Conservation (phyloP, 148 eudicot species). For the Chenopodium berlandieri region DNA sequence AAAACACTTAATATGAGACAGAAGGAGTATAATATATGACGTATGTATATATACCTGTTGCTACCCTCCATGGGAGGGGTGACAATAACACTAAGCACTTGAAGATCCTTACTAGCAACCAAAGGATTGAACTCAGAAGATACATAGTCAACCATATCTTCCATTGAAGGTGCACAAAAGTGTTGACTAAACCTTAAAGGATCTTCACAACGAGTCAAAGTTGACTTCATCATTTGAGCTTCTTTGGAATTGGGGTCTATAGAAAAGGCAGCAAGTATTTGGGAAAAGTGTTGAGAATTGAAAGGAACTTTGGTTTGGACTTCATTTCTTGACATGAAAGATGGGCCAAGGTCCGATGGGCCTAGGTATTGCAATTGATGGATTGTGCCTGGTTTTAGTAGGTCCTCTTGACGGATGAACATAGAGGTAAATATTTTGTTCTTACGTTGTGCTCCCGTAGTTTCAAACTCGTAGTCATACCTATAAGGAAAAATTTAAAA, state of each 20-base stretch:
- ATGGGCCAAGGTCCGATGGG: background rate
- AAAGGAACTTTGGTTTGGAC: background rate
- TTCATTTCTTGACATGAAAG: background rate
- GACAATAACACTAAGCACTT: background rate
- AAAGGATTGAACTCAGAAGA: background rate
- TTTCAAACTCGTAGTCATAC: background rate
- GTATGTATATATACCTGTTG: background rate
- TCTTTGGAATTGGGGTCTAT: background rate
- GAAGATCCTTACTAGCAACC: background rate
- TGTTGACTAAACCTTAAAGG: background rate
- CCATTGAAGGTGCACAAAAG: background rate
- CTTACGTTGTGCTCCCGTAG: background rate
- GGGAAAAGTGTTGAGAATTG: background rate
- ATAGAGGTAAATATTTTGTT: background rate
- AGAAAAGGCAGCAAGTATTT: background rate
- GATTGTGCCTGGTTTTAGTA: slow-evolving; percentile 1
- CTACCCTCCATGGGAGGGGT: background rate
- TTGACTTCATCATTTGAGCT: background rate
- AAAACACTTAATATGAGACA: too few species aligned
- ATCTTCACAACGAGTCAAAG: background rate
- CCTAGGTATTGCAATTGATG: background rate
- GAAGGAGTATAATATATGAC: background rate
- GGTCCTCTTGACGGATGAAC: background rate
- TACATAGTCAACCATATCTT: background rate
- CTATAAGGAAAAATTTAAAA: background rate